These are phyloP conservation scores for Aspergillus ustus DNA, from an alignment of 2,329 filamentous ascomycete species.

Conservation along the genomic window DNA sequence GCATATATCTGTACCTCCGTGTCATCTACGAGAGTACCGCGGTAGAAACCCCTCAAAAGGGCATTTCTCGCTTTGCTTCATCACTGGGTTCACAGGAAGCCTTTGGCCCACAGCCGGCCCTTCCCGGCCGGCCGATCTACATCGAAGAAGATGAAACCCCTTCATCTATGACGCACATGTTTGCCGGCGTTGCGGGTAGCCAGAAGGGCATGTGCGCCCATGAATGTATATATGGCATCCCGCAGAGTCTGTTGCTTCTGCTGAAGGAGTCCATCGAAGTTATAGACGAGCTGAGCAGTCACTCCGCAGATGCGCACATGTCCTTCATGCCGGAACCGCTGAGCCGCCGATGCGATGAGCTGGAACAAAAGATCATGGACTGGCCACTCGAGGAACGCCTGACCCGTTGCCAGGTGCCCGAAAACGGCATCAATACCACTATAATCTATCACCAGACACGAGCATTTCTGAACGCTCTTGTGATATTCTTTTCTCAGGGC, in stretches of 20 bases:
- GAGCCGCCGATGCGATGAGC: neutral
- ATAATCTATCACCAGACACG: slow-evolving; percentile 14
- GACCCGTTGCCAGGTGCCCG: neutral
- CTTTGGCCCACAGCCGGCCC: neutral
- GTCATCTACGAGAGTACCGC: slow-evolving; percentile 18
- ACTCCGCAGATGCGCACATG: neutral
- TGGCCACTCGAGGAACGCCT: slow-evolving; percentile 6
- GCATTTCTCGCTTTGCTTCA: neutral
- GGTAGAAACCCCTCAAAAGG: neutral
- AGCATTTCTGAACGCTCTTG: slow-evolving; percentile 12
- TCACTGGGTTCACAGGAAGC: neutral
- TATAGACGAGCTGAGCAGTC: slow-evolving; percentile 6
- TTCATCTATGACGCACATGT: neutral
- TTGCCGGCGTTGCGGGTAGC: too few relatives aligned
- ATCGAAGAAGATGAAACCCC: neutral
- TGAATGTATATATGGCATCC: slow-evolving; percentile 17
- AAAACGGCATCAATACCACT: neutral
- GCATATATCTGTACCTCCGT: slow-evolving; percentile 15
- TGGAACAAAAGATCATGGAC: slow-evolving; percentile 15
- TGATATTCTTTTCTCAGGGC: slow-evolving; percentile 15
- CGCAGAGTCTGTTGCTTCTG: slow-evolving; percentile 8
- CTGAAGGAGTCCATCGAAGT: slow-evolving; percentile 10
- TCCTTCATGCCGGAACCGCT: neutral
- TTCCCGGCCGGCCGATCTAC: neutral
- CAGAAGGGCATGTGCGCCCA: neutral